phyloP scores from a whole-genome alignment of 2,329 filamentous ascomycete species.

The Aspergillus transmontanensis region DNA sequence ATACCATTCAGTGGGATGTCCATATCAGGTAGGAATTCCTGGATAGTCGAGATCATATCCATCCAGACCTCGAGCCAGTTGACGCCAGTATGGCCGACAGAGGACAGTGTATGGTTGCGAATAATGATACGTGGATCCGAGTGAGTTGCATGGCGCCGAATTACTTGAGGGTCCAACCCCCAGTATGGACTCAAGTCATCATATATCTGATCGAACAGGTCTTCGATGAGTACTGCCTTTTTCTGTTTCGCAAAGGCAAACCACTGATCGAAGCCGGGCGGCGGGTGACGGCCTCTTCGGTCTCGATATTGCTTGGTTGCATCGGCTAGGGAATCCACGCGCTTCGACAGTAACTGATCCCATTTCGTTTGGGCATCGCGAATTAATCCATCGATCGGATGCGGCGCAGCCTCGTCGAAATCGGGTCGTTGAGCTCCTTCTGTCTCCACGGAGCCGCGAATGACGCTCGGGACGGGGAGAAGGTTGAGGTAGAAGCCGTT shows the following conservation, averaged over 20 bases:
- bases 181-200: slow-evolving; percentile 54
- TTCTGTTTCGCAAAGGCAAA: slow-evolving; percentile 46
- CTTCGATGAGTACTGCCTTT: slow-evolving; percentile 50
- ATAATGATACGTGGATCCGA: background rate
- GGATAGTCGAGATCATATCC: slow-evolving; percentile 42
- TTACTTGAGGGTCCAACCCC: slow-evolving; percentile 43
- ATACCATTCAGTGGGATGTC: slow-evolving; percentile 53
- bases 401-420: background rate
- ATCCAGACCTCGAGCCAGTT: slow-evolving; percentile 47
- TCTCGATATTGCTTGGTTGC: slow-evolving; percentile 39
- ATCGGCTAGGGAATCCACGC: background rate
- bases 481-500: background rate
- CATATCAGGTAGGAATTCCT: slow-evolving; percentile 47
- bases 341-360: background rate
- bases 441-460: background rate
- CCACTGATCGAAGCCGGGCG: slow-evolving; percentile 54
- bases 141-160: slow-evolving; percentile 6
- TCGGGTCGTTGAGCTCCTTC: background rate
- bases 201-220: slow-evolving; percentile 54
- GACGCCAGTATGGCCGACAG: background rate
- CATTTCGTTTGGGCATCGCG: background rate
- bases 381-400: slow-evolving; percentile 29
- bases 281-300: slow-evolving; percentile 52
- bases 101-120: background rate
- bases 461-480: background rate